Evolutionary conservation across 2,329 filamentous ascomycete genomes (phyloP).

Genomic region (Zopfia rhizophila): DNA sequence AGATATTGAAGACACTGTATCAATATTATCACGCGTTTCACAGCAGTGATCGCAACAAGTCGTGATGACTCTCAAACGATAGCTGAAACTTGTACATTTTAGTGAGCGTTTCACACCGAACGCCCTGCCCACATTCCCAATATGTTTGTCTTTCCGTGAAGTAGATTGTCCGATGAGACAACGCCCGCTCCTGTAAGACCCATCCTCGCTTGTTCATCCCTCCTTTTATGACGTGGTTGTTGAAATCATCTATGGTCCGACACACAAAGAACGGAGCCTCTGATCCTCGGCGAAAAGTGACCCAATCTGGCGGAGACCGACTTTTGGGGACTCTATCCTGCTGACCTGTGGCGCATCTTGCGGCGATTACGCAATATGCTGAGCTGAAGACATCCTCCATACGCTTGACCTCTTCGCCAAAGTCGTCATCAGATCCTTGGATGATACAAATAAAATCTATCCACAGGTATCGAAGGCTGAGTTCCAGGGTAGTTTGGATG

Average conservation of each 20-base stretch:
- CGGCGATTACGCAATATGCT: slow-evolving; percentile 34
- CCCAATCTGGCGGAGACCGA: slow-evolving; percentile 3
- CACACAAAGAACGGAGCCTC: slow-evolving; percentile 22
- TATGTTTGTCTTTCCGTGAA: slow-evolving; percentile 39
- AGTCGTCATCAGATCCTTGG: slow-evolving; percentile 34
- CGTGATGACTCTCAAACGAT: slow-evolving; percentile 38
- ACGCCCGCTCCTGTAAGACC: slow-evolving; percentile 40
- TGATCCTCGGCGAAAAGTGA: not conserved
- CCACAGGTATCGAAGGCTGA: too few species aligned
- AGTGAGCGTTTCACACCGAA: slow-evolving; percentile 32
- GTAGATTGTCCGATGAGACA: slow-evolving; percentile 38
- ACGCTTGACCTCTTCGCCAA: slow-evolving; percentile 22
- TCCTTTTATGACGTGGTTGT: slow-evolving; percentile 27
- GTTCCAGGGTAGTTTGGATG: too few species aligned
- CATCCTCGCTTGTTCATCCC: slow-evolving; percentile 34
- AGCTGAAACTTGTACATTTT: slow-evolving; percentile 34
- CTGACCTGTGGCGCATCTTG: slow-evolving; percentile 22
- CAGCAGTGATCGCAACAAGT: slow-evolving; percentile 43
- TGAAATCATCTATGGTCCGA: slow-evolving; percentile 34
- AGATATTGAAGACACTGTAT: slow-evolving; percentile 46
- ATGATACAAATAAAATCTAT: too few species aligned
- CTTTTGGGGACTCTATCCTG: slow-evolving; percentile 23
- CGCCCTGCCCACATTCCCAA: slow-evolving; percentile 36
- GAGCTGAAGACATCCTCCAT: slow-evolving; percentile 40
- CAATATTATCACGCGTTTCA: slow-evolving; percentile 43